Evolutionary conservation across 495 filamentous ascomycete genomes (phyloP), one percentile per base, ranked within the genome.

Genomic region (Platismatia glauca): DNA sequence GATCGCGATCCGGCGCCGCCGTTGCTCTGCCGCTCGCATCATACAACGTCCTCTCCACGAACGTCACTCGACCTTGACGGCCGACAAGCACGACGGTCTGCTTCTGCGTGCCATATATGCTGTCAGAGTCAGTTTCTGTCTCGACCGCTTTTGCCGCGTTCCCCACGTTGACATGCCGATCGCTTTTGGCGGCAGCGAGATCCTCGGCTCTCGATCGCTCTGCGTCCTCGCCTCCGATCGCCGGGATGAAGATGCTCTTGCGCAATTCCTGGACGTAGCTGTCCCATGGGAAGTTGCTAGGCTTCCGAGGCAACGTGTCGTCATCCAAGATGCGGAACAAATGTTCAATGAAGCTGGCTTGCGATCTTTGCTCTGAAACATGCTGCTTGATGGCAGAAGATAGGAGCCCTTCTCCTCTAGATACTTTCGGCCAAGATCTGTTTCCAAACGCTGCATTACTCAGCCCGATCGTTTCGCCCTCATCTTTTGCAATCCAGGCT

Each of bases 71-170:
- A 18, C 92, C 93, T 24, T 86, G 77, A 70, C 81, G 81, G 64
- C 85, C 84, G 33, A 96, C 86, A 22, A 97, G 78, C 31, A 97
- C 76, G 16, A 97, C 77, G 0, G 90, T 95, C 78, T 98, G 93
- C 66, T 90, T 85, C 72, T 95, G 90, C 1, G 94, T 98, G n/a
- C 94, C 94, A 74, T 98, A 97, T 18, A 83, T 73, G 15, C 86
- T 85, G 22, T 77, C 79, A 69, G 80, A 77, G 50, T 66, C 69
- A 67, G 68, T 33, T 70, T 66, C 38, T 70, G 67, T 56, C n/a
- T 61, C 55, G 24, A 64, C 66, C 33, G 73, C 67, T 13, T 66
- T 35, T 4, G 60, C 64, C 22, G 44, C 62, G 33, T 63, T 64
- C 64, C 67, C 58, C 56, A 69, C 33, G 31, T 34, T 41, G 1